phyloP scores from a whole-genome alignment of 768 basidiomycete genomes.

The Boletellus emodensis region DNA sequence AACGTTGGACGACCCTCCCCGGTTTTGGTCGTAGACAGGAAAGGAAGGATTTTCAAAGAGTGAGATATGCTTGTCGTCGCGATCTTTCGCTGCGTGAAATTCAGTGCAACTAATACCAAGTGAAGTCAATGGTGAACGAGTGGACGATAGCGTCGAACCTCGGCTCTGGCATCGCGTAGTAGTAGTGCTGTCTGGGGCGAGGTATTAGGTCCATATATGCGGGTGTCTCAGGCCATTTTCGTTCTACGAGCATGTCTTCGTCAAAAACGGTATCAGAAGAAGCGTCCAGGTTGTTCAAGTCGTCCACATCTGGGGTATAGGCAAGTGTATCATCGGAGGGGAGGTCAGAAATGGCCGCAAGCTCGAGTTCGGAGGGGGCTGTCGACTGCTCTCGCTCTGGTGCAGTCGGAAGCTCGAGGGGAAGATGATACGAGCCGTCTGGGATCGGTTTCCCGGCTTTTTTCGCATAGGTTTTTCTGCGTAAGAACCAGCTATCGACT shows the following conservation, averaged over 20 bases:
- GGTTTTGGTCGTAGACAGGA: conserved; percentile 18
- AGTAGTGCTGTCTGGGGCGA: neutral
- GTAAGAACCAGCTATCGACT: conserved; percentile 26
- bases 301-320: conserved; percentile 5
- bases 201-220: conserved; percentile 16
- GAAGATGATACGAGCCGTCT: conserved; percentile 21
- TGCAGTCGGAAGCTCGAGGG: conserved; percentile 1
- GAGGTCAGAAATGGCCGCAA: neutral
- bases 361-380: conserved; percentile 2
- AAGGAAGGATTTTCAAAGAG: neutral
- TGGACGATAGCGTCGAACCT: conserved; percentile 16
- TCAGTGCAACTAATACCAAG: conserved; percentile 6
- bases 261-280: conserved; percentile 25
- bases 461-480: conserved; percentile 24
- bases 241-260: neutral
- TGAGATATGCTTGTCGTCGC: neutral
- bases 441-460: conserved; percentile 17
- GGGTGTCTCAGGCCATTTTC: neutral
- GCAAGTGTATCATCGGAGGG: conserved; percentile 25
- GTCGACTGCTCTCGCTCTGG: conserved; percentile 13
- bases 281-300: conserved; percentile 9
- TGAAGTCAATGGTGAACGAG: conserved; percentile 9
- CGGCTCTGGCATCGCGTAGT: neutral
- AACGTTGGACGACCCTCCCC: conserved; percentile 7
- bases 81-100: neutral